Conservation (phyloP, 2,329 filamentous ascomycete genomes). For the Paracorniculantispora psalliotae region DNA sequence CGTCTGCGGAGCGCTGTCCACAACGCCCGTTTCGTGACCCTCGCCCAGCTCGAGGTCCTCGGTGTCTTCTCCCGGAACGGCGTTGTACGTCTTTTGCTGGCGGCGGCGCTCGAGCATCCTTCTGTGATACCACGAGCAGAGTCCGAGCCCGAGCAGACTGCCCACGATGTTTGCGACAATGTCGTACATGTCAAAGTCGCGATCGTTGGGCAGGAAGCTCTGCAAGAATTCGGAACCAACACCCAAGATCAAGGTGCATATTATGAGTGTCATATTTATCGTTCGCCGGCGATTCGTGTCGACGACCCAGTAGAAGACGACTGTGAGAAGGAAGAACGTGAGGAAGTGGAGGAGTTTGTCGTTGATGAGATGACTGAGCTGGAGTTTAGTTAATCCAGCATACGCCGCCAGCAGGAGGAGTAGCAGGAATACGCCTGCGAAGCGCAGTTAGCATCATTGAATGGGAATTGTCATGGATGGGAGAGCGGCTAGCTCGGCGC, state of each 20-base stretch:
- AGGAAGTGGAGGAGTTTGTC: slow-evolving; percentile 85
- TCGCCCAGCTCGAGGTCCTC: slow-evolving; percentile 75
- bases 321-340: slow-evolving; percentile 85
- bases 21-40: slow-evolving; percentile 63
- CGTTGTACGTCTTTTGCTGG: slow-evolving; percentile 65
- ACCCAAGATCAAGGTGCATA: slow-evolving; percentile 69
- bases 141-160: slow-evolving; percentile 62
- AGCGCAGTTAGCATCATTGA: slow-evolving; percentile 15
- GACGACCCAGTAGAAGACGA: slow-evolving; percentile 93
- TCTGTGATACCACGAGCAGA: slow-evolving; percentile 90
- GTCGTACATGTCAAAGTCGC: slow-evolving; percentile 72
- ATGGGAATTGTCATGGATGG: not conserved
- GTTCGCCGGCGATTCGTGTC: slow-evolving; percentile 84
- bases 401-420: slow-evolving; percentile 74
- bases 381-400: slow-evolving; percentile 66
- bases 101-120: slow-evolving; percentile 89
- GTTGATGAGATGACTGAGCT: slow-evolving; percentile 59
- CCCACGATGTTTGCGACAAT: slow-evolving; percentile 84
- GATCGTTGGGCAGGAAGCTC: slow-evolving; percentile 67
- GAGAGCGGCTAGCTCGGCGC: not conserved
- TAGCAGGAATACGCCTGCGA: slow-evolving; percentile 59
- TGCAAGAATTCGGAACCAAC: slow-evolving; percentile 74
- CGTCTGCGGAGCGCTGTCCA: slow-evolving; percentile 29
- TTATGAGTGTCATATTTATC: slow-evolving; percentile 74
- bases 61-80: slow-evolving; percentile 59